These are phyloP conservation scores for Tetracentron sinense DNA, from an alignment of 164 flowering plant genomes.

Conservation along the genomic window DNA sequence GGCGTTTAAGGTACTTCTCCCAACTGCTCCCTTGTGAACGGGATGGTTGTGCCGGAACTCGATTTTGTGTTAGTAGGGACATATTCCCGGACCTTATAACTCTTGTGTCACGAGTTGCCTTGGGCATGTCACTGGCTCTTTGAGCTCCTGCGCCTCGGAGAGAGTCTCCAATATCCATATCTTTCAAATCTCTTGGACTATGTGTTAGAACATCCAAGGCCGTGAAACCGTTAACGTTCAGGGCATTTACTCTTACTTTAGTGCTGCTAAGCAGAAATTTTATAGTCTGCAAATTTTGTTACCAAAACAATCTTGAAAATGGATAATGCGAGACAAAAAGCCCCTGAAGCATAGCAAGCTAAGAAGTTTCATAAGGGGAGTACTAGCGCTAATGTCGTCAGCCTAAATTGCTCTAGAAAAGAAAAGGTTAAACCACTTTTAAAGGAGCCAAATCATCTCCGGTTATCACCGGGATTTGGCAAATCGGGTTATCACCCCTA, in stretches of 20 bases:
- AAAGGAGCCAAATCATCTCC: no score
- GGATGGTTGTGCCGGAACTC: not conserved
- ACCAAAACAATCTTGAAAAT: no score
- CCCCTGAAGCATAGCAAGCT: not conserved
- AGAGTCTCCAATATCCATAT: not conserved
- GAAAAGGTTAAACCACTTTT: no score
- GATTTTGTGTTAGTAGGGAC: not conserved
- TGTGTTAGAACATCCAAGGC: conserved; percentile 12
- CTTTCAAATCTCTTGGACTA: not conserved
- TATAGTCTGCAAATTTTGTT: conserved; percentile 4
- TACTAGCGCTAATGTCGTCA: no score
- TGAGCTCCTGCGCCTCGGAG: not conserved
- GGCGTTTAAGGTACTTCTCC: not conserved
- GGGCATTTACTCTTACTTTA: not conserved
- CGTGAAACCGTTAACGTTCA: not conserved
- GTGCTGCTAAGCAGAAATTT: not conserved
- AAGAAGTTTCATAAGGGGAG: no score
- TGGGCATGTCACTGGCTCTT: not conserved
- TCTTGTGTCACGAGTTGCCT: not conserved
- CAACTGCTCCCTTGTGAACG: not conserved
- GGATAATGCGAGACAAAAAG: no score
- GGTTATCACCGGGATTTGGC: no score
- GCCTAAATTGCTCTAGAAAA: no score
- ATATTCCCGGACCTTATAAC: not conserved
- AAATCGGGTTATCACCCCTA: no score